phyloP scores from a whole-genome alignment of 2,329 filamentous ascomycete genomes.

The Trichoderma sp. region DNA sequence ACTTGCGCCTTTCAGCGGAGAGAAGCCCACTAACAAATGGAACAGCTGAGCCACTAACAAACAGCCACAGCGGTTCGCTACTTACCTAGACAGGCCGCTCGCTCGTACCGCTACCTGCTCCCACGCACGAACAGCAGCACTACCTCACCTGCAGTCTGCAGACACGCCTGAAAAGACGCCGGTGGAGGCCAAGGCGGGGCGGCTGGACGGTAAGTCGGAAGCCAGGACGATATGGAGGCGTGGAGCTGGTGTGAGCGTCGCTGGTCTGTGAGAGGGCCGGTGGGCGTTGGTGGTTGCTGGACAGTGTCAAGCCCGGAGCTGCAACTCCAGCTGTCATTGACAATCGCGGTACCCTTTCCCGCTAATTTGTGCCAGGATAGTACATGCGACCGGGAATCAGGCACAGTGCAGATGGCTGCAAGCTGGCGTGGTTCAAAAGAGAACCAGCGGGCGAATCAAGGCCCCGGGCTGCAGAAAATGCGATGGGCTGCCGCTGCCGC shows the following conservation, averaged over 20 bases:
- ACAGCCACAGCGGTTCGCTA: background rate
- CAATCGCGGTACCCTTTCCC: background rate
- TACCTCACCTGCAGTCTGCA: no score
- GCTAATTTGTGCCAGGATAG: background rate
- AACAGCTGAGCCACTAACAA: background rate
- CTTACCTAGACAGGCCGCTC: background rate
- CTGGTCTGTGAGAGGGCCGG: background rate
- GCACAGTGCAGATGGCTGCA: background rate
- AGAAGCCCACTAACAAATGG: background rate
- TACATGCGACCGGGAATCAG: background rate
- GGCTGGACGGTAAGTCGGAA: slow-evolving; percentile 12
- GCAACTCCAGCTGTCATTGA: background rate
- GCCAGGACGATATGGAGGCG: background rate
- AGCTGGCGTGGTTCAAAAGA: background rate
- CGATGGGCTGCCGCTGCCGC: background rate
- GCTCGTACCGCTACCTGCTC: background rate
- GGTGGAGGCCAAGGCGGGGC: slow-evolving; percentile 9
- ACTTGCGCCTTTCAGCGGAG: background rate
- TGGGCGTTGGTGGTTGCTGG: background rate
- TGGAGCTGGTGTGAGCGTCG: background rate
- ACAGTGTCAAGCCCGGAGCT: background rate
- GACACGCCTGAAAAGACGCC: background rate
- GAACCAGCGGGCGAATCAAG: background rate
- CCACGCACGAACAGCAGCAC: background rate
- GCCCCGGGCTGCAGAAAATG: background rate